A percentile compares a stretch with the other conserved stretches of the same genome.
These are phyloP conservation scores for Nannizzia gypsea DNA, from an alignment of 2,329 filamentous ascomycete species.

Conservation along the genomic window DNA sequence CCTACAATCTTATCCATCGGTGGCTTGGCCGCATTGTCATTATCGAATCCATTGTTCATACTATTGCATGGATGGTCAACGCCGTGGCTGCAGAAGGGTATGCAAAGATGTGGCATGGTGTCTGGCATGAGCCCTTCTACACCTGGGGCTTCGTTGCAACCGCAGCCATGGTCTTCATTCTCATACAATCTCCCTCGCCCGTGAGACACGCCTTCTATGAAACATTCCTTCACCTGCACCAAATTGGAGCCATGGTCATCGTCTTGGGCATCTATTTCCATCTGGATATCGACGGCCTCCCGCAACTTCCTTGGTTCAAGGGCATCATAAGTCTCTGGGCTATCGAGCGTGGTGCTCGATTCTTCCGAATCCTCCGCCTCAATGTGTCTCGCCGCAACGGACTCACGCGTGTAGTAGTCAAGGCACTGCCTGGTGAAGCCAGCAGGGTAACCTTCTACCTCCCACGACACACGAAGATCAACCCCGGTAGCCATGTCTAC, in stretches of 20 bases:
- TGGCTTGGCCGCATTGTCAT: constrained; percentile 70
- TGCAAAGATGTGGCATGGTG: constrained; percentile 33
- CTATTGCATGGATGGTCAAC: constrained; percentile 65
- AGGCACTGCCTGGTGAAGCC: constrained; percentile 49
- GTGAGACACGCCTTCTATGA: constrained; percentile 38
- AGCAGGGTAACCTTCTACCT: constrained; percentile 51
- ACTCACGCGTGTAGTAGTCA: constrained; percentile 42
- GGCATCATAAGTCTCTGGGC: constrained; percentile 30
- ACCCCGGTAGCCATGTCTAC: constrained; percentile 49
- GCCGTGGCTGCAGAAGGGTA: constrained; percentile 55
- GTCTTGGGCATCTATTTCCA: constrained; percentile 37
- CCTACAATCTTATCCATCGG: constrained; percentile 80
- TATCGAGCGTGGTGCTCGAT: constrained; percentile 35
- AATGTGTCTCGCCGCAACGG: constrained; percentile 41
- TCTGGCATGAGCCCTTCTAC: constrained; percentile 32
- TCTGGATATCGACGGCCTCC: constrained; percentile 30
- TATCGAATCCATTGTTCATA: constrained; percentile 60
- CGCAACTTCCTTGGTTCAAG: constrained; percentile 30
- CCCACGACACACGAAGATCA: constrained; percentile 41
- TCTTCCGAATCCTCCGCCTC: constrained; percentile 41
- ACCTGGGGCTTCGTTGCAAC: constrained; percentile 36
- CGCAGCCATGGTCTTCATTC: constrained; percentile 29
- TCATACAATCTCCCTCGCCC: constrained; percentile 34
- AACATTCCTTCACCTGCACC: constrained; percentile 38
- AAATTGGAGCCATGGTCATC: constrained; percentile 33